Conservation (phyloP, 1,284 basidiomycete genomes). For the Moesziomyces parantarcticus region DNA sequence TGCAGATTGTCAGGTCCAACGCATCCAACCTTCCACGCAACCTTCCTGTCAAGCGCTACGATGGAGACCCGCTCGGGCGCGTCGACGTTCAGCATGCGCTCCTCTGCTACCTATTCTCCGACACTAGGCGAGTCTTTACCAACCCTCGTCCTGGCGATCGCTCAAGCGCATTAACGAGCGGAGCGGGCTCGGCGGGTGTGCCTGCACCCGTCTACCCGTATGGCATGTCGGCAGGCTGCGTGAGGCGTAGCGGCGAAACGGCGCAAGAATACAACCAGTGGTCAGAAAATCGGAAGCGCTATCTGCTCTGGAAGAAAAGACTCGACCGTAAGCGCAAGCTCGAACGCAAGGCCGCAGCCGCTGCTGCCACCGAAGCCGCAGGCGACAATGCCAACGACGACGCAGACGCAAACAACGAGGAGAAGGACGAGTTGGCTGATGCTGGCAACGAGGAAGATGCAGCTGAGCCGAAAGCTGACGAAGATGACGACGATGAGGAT, state of each 20-base stretch:
- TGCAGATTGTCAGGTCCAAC: conserved; percentile 33
- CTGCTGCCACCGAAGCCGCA: conserved; percentile 11
- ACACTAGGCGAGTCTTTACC: conserved; percentile 79
- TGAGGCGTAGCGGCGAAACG: conserved; percentile 58
- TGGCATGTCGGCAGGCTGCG: conserved; percentile 57
- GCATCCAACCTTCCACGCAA: conserved; percentile 55
- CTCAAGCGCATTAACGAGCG: conserved; percentile 26
- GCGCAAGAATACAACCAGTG: conserved; percentile 49
- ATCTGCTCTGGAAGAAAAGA: conserved; percentile 38
- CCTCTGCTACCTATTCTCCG: conserved; percentile 80
- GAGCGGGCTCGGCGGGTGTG: conserved; percentile 22
- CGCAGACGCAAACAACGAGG: conserved; percentile 29
- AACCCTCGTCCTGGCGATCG: conserved; percentile 69
- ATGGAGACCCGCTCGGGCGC: conserved; percentile 61
- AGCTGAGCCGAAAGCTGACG: conserved; percentile 10
- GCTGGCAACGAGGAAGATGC: conserved; percentile 18
- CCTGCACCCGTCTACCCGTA: conserved; percentile 60
- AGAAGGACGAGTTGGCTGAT: conserved; percentile 48
- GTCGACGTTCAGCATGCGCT: conserved; percentile 85
- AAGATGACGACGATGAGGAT: conserved; percentile 26
- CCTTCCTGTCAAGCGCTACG: conserved; percentile 65
- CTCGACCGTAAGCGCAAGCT: conserved; percentile 35
- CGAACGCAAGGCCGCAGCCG: conserved; percentile 34
- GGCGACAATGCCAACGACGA: conserved; percentile 20
- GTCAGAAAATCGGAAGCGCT: conserved; percentile 33